Evolutionary conservation across 1,284 basidiomycete species (phyloP), one percentile per base, ranked within the genome.

Genomic region (Puccinia triticina): DNA sequence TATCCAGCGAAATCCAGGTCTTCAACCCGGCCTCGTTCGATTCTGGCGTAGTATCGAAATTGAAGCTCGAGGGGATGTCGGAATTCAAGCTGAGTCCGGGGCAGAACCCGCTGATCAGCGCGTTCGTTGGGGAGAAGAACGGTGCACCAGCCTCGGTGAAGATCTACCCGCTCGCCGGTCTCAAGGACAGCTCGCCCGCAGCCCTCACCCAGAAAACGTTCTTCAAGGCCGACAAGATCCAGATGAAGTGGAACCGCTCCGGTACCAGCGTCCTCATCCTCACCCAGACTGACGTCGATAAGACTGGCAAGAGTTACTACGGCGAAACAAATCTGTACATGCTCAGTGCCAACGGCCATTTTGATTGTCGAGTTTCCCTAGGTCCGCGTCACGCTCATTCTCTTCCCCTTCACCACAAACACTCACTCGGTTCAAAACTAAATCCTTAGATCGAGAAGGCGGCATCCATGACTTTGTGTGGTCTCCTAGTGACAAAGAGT

Each of bases 281-380:
- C 67, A 96, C 96, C 0, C 94, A 96, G 85, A 96, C 95, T 10
- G 97, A 99, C 85, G 95, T 98, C 82, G 96, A 99, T 87, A 94
- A 94, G 87, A 93, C 94, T 48, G 96, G 96, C 88, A 98, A 94
- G 90, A 96, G 93, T 85, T 99, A 99, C 88, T 99, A 98, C 85
- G 97, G 96, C 83, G 96, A 98, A 89, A 97, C 95, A 12, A 94
- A 95, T 84, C 89, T 99, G 85, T 98, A 97, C 88, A 90, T 98
- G 71, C 91, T 98, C 84, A 94, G 92, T 83, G 92, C 95, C n/a
- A 92, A 94, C n/a, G 96, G 96, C 53, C 93, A 94, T 85, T 98
- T 96, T 85, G 96, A 98, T 87, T 95, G 94, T 87, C 90, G 94
- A 37, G 93, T 99, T 50, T 91, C 92, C 4, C 90, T 98, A 57